phyloP scores from a whole-genome alignment of 306 rosid species.

The Rubus parviflorus region DNA sequence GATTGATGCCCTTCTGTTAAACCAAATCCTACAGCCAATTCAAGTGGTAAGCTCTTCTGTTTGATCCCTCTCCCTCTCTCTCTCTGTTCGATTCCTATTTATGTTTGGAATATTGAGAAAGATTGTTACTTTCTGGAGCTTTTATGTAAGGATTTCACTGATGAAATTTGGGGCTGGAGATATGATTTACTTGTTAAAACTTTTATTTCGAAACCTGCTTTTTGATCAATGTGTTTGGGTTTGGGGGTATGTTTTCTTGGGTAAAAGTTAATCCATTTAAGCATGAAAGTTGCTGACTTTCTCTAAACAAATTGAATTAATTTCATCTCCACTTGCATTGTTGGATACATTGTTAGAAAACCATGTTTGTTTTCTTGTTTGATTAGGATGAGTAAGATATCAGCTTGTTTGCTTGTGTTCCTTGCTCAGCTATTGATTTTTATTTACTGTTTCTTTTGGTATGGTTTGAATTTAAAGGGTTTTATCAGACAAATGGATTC shows the following conservation, averaged over 20 bases:
- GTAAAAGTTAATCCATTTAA: neutral
- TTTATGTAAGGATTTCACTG: neutral
- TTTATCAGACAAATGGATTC: constrained; percentile 50
- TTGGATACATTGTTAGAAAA: neutral
- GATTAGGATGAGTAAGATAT: neutral
- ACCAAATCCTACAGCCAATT: neutral
- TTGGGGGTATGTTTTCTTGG: neutral
- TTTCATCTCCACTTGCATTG: neutral
- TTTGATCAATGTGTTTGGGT: neutral
- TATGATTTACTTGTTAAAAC: neutral
- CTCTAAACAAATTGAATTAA: neutral
- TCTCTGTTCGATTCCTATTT: neutral
- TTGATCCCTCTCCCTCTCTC: neutral
- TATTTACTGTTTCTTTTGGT: constrained; percentile 7
- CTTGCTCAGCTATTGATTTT: constrained; percentile 3
- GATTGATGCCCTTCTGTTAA: neutral
- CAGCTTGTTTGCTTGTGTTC: neutral
- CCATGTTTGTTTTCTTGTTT: neutral
- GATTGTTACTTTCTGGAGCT: neutral
- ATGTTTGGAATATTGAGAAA: neutral
- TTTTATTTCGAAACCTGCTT: neutral
- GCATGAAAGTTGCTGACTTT: neutral
- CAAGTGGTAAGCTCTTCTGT: neutral
- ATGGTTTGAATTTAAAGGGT: constrained; percentile 25
- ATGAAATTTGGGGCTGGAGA: neutral